Conservation (phyloP, 164 flowering plant species). For the Magnolia sinica region DNA sequence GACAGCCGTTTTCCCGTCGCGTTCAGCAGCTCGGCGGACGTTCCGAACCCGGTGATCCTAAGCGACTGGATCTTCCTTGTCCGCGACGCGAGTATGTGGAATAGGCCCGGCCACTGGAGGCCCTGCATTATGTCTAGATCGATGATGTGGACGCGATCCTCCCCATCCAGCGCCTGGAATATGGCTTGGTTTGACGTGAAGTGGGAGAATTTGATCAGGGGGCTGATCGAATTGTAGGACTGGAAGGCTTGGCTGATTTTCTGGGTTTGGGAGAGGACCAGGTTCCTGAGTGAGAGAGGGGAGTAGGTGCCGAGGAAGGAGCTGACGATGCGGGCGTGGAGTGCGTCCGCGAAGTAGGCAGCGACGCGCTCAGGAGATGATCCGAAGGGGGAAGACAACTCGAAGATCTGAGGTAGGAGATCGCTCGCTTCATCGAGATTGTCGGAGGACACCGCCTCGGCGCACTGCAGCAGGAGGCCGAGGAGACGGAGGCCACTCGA, state of each 20-base stretch:
- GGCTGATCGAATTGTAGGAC: slow-evolving; percentile 70
- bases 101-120: slow-evolving; percentile 95
- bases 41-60: slow-evolving; percentile 76
- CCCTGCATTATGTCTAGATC: slow-evolving; percentile 96
- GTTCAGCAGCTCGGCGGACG: slow-evolving; percentile 52
- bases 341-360: slow-evolving; percentile 78
- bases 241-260: slow-evolving; percentile 60
- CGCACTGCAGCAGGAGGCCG: slow-evolving; percentile 75
- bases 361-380: slow-evolving; percentile 83
- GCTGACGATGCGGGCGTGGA: slow-evolving; percentile 57
- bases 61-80: slow-evolving; percentile 48
- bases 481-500: slow-evolving; percentile 50
- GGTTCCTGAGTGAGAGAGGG: slow-evolving; percentile 33
- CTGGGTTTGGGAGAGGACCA: slow-evolving; percentile 37
- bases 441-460: slow-evolving; percentile 74
- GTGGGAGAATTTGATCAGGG: slow-evolving; percentile 79
- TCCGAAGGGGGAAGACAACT: slow-evolving; percentile 81
- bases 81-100: slow-evolving; percentile 83
- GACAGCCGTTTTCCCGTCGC: slow-evolving; percentile 75
- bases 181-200: slow-evolving; percentile 93
- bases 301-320: slow-evolving; percentile 54
- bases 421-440: slow-evolving; percentile 58
- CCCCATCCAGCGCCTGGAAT: slow-evolving; percentile 60
- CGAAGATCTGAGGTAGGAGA: slow-evolving; percentile 70
- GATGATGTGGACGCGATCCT: slow-evolving; percentile 70